phyloP scores from a whole-genome alignment of 2,329 filamentous ascomycete genomes.

The Phialophora expanda region DNA sequence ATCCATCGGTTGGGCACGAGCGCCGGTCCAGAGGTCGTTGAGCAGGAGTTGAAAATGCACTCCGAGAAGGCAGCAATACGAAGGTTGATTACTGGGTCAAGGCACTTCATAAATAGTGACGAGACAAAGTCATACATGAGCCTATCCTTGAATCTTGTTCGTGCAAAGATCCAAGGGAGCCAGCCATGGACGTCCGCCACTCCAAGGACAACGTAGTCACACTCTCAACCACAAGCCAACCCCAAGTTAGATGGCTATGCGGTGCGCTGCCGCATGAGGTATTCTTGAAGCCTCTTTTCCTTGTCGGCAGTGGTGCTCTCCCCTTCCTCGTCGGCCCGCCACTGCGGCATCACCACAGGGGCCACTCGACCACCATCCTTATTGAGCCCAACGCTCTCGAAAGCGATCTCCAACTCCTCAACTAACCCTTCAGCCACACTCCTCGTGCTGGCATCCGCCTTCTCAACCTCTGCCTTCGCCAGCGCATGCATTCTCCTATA shows the following conservation, averaged over 20 bases:
- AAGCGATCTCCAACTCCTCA: slow-evolving; percentile 31
- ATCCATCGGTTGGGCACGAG: background rate
- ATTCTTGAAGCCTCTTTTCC: slow-evolving; percentile 28
- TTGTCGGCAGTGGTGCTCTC: background rate
- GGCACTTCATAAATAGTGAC: background rate
- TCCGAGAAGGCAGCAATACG: background rate
- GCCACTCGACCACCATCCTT: slow-evolving; percentile 26
- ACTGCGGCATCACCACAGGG: slow-evolving; percentile 6
- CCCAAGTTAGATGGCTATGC: background rate
- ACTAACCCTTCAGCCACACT: slow-evolving; percentile 30
- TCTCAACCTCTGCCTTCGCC: slow-evolving; percentile 25
- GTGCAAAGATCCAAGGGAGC: background rate
- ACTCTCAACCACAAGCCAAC: background rate
- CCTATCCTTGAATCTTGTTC: background rate
- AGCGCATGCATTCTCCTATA: slow-evolving; percentile 24
- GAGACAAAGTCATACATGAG: background rate
- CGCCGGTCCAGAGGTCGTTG: background rate
- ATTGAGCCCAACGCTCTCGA: slow-evolving; percentile 27
- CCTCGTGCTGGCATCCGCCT: slow-evolving; percentile 27
- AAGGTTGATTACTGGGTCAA: background rate
- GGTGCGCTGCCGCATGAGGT: slow-evolving; percentile 20
- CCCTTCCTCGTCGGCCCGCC: background rate
- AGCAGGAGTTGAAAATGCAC: background rate
- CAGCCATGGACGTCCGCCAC: background rate
- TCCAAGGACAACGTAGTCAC: background rate